A percentile compares a stretch with the other conserved stretches of the same genome.
phyloP scores from a whole-genome alignment of 352 stramenopile genomes.

The Elongisporangium undulatum region DNA sequence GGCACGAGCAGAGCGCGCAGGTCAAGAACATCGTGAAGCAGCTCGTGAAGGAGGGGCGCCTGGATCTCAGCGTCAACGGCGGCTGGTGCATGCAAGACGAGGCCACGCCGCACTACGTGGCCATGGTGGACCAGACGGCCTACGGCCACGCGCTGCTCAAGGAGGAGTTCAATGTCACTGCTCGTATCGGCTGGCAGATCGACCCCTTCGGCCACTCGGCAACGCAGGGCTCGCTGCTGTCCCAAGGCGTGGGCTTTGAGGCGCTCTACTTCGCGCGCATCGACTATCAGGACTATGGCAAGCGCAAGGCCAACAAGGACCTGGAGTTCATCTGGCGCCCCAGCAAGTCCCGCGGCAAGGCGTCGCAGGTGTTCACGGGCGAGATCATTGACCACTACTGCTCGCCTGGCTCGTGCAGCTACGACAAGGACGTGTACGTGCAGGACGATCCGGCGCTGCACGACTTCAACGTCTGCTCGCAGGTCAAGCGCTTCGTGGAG shows the following conservation, averaged over 20 bases:
- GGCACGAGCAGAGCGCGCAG: conserved; percentile 80
- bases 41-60: conserved; percentile 88
- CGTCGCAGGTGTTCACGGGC: conserved; percentile 82
- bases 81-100: conserved; percentile 99
- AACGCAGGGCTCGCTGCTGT: conserved; percentile 92
- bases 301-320: conserved; percentile 82
- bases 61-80: conserved; percentile 94
- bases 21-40: conserved; percentile 74
- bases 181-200: conserved; percentile 97
- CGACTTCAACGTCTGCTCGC: conserved; percentile 85
- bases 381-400: conserved; percentile 86
- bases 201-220: conserved; percentile 95
- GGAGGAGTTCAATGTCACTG: conserved; percentile 91
- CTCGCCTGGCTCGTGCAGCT: conserved; percentile 23
- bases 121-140: conserved; percentile 98
- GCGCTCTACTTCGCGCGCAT: conserved; percentile 97
- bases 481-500: conserved; percentile 87
- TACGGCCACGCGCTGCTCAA: conserved; percentile 95
- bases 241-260: conserved; percentile 91
- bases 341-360: conserved; percentile 80
- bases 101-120: conserved; percentile 93
- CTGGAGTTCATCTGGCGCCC: conserved; percentile 96
- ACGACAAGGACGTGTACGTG: conserved; percentile 74
- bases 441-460: conserved; percentile 85
- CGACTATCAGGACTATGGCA: conserved; percentile 95